A percentile compares a stretch with the other conserved stretches of the same genome.
Evolutionary conservation across 2,329 filamentous ascomycete species (phyloP).

Genomic region (Gyromitra esculenta): DNA sequence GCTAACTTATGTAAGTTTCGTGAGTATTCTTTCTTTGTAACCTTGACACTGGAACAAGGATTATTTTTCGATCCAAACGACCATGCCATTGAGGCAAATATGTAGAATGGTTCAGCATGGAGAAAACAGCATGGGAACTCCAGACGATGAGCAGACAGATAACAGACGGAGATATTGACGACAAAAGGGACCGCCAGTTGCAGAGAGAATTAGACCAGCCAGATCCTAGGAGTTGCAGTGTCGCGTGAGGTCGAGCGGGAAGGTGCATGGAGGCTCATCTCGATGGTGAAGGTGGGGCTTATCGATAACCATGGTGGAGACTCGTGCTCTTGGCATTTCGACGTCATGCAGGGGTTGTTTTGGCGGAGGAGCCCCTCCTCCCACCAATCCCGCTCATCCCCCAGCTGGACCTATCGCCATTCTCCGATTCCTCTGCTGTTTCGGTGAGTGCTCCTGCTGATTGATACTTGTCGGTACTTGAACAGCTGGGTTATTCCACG

Average conservation of each 20-base stretch:
- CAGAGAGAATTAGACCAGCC: not conserved
- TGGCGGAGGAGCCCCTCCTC: conserved; percentile 45
- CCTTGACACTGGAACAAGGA: not conserved
- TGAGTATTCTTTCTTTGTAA: not conserved
- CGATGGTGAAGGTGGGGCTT: conserved; percentile 30
- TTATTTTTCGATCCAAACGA: not conserved
- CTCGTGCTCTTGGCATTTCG: conserved; percentile 6
- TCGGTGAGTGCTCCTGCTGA: conserved; percentile 12
- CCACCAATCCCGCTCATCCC: not conserved
- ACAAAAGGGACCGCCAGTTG: not conserved
- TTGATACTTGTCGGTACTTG: not conserved
- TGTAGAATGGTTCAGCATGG: not conserved
- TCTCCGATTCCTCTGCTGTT: conserved; percentile 6
- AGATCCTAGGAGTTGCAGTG: not conserved
- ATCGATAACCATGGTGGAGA: conserved; percentile 20
- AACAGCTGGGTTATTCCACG: not conserved
- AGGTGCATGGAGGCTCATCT: conserved; percentile 28
- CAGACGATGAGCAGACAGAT: not conserved
- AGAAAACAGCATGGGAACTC: not conserved
- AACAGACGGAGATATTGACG: not conserved
- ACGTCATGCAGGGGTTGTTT: conserved; percentile 31
- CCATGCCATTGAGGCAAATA: not conserved
- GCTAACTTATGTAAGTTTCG: not conserved
- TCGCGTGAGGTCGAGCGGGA: not conserved
- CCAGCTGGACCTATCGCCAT: conserved; percentile 7